Evolutionary conservation across 257 asterid species (phyloP).

Genomic region (Lycium barbarum): DNA sequence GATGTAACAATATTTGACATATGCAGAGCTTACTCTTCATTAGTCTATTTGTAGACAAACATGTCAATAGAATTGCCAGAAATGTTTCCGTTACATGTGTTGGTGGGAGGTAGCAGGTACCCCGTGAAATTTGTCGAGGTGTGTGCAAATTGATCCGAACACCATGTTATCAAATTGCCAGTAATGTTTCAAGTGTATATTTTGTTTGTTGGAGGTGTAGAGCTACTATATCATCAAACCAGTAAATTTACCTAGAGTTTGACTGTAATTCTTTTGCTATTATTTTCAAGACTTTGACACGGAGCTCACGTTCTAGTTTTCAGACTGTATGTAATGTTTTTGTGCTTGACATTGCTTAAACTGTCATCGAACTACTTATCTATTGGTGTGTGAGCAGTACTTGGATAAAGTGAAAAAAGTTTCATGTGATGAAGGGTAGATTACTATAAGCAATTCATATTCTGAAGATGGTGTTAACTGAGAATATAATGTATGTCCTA

Average conservation of each 20-base stretch:
- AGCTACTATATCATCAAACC: background rate
- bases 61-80: background rate
- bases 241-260: background rate
- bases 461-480: too few species aligned
- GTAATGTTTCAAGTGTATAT: background rate
- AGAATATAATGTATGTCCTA: too few species aligned
- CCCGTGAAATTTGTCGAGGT: background rate
- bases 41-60: constrained; percentile 10
- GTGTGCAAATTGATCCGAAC: background rate
- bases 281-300: background rate
- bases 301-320: too few species aligned
- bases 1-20: constrained; percentile 9
- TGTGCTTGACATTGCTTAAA: too few species aligned
- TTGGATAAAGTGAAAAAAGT: too few species aligned
- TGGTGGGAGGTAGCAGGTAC: background rate
- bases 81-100: background rate
- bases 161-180: background rate
- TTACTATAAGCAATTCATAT: too few species aligned
- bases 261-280: background rate
- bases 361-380: too few species aligned
- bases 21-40: constrained; percentile 14
- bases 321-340: background rate
- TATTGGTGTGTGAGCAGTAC: too few species aligned
- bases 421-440: too few species aligned
- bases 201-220: constrained; percentile 22